Evolutionary conservation across 2,329 filamentous ascomycete species (phyloP), one percentile per base, ranked within the genome.

Genomic region (Phialophora chinensis): DNA sequence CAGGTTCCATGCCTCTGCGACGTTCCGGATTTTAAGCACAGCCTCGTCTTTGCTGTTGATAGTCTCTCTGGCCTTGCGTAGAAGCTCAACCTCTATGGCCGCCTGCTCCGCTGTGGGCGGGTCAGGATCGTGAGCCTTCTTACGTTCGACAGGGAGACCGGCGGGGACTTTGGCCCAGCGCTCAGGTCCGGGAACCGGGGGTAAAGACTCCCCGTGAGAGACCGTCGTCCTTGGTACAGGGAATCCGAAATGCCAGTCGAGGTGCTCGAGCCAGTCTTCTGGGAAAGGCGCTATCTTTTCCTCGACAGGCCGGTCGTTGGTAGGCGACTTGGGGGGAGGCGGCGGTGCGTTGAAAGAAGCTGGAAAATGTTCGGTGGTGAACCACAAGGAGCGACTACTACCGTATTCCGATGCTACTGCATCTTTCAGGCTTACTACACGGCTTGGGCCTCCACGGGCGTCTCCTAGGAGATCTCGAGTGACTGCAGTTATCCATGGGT

Each of bases 191-290:
- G 86, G 85, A 5, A 86, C 83, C 0, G 87, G 86, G 1, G 86
- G 85, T 71, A 84, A 81, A 14, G 85, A 85, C 68, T 85, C 84
- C 55, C 83, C 85, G 31, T 83, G 85, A 81, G 11, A 81, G 79
- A 23, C 82, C 79, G 55, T 64, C 42, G 64, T 69, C 31, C 84
- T 83, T 1, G 93, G 91, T 10, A 97, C 84, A 14, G 84, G 82
- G 78, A 98, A 98, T 62, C 94, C 95, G 75, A 98, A 92, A 72
- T 90, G 86, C 92, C 93, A 98, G 75, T 94, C 90, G 2, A 97
- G 81, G 70, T 95, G 90, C n/a, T 85, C 77, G 23, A 82, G 66
- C 38, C 80, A 76, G 14, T 74, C 72, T 2, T 77, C 77, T 2
- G 90, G 87, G 7, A 89, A 79, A 17, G 70, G 71, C 2, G 66